These are phyloP conservation scores for Cordyceps farinosa DNA, from an alignment of 2,329 filamentous ascomycete species.

Conservation along the genomic window DNA sequence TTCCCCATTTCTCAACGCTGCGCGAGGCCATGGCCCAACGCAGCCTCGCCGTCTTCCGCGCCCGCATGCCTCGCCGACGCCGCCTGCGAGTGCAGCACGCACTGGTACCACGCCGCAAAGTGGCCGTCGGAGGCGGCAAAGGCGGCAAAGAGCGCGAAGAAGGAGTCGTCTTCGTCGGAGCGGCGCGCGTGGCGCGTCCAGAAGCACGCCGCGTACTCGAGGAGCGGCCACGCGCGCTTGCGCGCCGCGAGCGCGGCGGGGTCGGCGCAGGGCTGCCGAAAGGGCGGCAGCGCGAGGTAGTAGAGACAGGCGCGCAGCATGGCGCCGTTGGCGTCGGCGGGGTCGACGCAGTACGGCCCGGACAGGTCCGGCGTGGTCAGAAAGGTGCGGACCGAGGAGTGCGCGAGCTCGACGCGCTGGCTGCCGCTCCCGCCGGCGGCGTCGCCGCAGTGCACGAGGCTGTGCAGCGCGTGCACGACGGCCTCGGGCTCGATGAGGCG, in stretches of 20 bases:
- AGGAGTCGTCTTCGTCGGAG: background rate
- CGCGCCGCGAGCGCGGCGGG: background rate
- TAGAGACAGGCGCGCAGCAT: slow-evolving; percentile 7
- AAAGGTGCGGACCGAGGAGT: slow-evolving; percentile 16
- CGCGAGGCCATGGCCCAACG: too few relatives aligned
- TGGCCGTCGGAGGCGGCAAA: slow-evolving; percentile 4
- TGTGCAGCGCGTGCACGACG: slow-evolving; percentile 6
- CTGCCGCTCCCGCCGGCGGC: background rate
- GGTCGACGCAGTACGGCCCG: slow-evolving; percentile 3
- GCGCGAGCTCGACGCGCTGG: slow-evolving; percentile 13
- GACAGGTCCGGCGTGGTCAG: background rate
- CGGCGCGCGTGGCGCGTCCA: slow-evolving; percentile 11
- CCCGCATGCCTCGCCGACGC: too few relatives aligned
- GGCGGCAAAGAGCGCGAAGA: background rate
- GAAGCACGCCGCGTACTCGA: slow-evolving; percentile 9
- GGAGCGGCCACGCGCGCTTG: slow-evolving; percentile 11
- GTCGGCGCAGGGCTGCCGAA: background rate
- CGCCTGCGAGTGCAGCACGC: background rate
- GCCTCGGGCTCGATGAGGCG: slow-evolving; percentile 17
- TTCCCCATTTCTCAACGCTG: too few relatives aligned
- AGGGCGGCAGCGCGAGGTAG: slow-evolving; percentile 12
- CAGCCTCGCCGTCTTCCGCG: too few relatives aligned
- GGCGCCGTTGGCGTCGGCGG: background rate
- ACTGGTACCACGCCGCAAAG: slow-evolving; percentile 18
- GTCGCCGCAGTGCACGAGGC: slow-evolving; percentile 6